Conservation (phyloP, 2,329 filamentous ascomycete genomes). For the Epichloe gansuensis region DNA sequence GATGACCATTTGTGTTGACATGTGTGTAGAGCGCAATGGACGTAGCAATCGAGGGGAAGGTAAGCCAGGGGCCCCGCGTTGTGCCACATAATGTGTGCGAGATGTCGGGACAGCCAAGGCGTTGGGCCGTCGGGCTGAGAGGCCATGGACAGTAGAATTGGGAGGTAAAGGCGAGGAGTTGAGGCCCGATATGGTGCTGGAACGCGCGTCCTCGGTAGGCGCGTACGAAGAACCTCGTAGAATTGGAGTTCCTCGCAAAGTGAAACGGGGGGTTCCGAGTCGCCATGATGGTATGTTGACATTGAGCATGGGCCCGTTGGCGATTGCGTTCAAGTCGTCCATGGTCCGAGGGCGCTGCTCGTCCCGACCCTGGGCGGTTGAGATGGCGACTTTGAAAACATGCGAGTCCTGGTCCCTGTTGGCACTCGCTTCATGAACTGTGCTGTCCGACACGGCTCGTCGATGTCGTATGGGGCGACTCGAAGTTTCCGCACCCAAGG, state of each 20-base stretch:
- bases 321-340: conserved; percentile 36
- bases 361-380: conserved; percentile 43
- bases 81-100: conserved; percentile 15
- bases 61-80: conserved; percentile 13
- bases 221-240: conserved; percentile 72
- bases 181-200: conserved; percentile 43
- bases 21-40: conserved; percentile 31
- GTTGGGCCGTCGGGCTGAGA: conserved; percentile 23
- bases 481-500: conserved; percentile 15
- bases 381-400: conserved; percentile 70
- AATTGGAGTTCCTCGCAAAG: conserved; percentile 58
- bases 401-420: conserved; percentile 46
- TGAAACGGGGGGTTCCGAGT: conserved; percentile 68
- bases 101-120: conserved; percentile 25
- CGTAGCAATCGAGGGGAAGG: conserved; percentile 28
- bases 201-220: conserved; percentile 57
- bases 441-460: conserved; percentile 66
- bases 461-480: conserved; percentile 29
- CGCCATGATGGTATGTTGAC: conserved; percentile 74
- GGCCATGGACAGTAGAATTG: conserved; percentile 13
- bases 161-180: conserved; percentile 22
- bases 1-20: conserved; percentile 38
- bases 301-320: conserved; percentile 44
- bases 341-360: conserved; percentile 48
- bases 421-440: conserved; percentile 49